Evolutionary conservation across 2,329 filamentous ascomycete species (phyloP), one percentile per base, ranked within the genome.

Genomic region (Dendryphion nanum): DNA sequence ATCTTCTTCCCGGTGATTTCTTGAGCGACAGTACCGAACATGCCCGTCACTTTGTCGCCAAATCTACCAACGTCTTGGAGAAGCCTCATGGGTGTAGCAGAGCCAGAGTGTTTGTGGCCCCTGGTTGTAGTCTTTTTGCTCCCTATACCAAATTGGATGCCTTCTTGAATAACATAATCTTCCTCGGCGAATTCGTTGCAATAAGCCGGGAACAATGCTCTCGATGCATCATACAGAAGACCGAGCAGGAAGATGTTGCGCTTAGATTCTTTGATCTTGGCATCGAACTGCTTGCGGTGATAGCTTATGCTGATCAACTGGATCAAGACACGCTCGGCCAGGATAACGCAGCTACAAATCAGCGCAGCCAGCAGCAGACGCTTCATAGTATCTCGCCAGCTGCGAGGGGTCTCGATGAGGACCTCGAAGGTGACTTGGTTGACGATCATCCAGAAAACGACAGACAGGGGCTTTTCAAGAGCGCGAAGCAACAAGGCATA

Each of bases 1-100:
- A 96, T 85, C 57, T 95, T 82, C 70, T 94, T 95, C 49, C 93
- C 93, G 0, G 93, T 95, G 43, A 98, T 90, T 57, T 97, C 93
- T 2, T 88, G 87, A 2, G 93, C 91, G 35, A 97, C 81, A 55
- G 95, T 93, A 17, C 93, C 93, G 64, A 97, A 94, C 0, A 85
- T 86, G 2, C 89, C 90, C 0, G 90, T 95, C 45, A 97, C 82
- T 69, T 95, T 95, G 73, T 94, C 91, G 55, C 91, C 91, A 38
- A 95, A 75, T 16, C 89, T 82, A 28, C 86, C 86, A 35, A 76
- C 67, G 40, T 77, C 71, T 40, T 82, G 78, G 34, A 97, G 82
- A 13, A 96, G 67, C 45, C 80, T 82, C 76, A 94, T 82, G 1
- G 91, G 91, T 2, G 86, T 87, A 5, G 77, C 80, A 6, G 82